A percentile compares a stretch with the other conserved stretches of the same genome.
Conservation (phyloP, 2,329 filamentous ascomycete genomes). For the Didymella arachidicola region DNA sequence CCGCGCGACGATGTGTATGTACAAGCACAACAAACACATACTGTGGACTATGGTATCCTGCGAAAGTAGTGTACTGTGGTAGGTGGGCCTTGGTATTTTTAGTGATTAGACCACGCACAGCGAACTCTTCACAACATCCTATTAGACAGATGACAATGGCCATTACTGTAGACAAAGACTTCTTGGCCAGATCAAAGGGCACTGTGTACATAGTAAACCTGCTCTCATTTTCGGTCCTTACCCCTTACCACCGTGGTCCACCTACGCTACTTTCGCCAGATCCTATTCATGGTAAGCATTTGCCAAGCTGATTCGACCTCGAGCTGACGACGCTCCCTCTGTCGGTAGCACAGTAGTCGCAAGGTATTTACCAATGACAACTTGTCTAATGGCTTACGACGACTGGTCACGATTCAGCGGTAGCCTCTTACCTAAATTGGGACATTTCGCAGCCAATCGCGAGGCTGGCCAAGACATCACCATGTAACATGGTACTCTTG, state of each 20-base stretch:
- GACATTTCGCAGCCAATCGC: conserved; percentile 3
- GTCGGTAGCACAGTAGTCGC: conserved; percentile 1
- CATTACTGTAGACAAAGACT: too few species aligned
- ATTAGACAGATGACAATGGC: too few species aligned
- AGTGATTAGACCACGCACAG: too few species aligned
- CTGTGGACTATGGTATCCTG: too few species aligned
- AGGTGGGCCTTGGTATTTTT: too few species aligned
- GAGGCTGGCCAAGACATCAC: conserved; percentile 14
- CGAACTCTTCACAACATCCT: too few species aligned
- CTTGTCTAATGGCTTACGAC: conserved; percentile 19
- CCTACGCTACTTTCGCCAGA: too few species aligned
- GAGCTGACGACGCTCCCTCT: conserved; percentile 6
- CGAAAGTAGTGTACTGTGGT: too few species aligned
- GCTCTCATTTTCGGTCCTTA: too few species aligned
- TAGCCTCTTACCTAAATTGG: conserved; percentile 4
- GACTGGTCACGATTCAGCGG: conserved; percentile 8
- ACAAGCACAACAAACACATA: not conserved
- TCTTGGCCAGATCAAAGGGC: too few species aligned
- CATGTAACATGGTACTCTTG: not conserved
- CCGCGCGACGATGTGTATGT: not conserved
- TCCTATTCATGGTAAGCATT: conserved; percentile 1
- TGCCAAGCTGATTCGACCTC: conserved; percentile 6
- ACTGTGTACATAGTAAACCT: too few species aligned
- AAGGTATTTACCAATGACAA: conserved; percentile 14
- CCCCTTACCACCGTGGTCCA: too few species aligned